Conservation (phyloP, 1,284 basidiomycete species). For the Schizopora paradoxa region DNA sequence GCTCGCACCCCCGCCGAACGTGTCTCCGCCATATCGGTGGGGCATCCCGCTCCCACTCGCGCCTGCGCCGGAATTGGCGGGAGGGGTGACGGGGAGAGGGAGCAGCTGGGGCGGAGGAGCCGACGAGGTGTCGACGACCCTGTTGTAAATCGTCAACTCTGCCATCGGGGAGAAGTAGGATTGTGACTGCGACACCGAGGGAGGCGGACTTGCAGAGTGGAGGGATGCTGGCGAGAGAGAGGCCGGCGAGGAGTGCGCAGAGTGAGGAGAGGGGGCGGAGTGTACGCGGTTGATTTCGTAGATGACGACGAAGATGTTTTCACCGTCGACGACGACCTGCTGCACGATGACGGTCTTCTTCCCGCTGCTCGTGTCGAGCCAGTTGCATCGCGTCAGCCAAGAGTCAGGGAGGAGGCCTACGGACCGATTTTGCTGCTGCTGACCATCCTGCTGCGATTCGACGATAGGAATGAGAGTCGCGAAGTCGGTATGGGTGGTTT, state of each 20-base stretch:
- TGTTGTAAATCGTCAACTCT: conserved; percentile 50
- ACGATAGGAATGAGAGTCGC: conserved; percentile 41
- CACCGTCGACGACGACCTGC: conserved; percentile 59
- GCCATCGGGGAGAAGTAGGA: conserved; percentile 47
- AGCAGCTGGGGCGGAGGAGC: conserved; percentile 23
- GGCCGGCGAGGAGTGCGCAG: no score
- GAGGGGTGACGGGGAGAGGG: conserved; percentile 16
- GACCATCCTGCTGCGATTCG: conserved; percentile 19
- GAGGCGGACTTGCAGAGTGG: no score
- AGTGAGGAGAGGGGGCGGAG: conserved; percentile 22
- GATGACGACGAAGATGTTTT: conserved; percentile 53
- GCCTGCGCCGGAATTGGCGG: conserved; percentile 1
- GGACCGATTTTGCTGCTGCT: conserved; percentile 22
- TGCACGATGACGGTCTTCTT: conserved; percentile 52
- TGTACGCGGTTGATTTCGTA: conserved; percentile 59
- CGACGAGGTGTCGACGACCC: conserved; percentile 30
- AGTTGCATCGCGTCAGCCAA: conserved; percentile 52
- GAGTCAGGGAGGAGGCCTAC: conserved; percentile 58
- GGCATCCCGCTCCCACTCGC: no score
- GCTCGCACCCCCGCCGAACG: conserved; percentile 6
- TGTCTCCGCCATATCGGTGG: not conserved
- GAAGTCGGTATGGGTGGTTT: conserved; percentile 45
- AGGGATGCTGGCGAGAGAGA: no score
- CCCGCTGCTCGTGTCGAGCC: conserved; percentile 48
- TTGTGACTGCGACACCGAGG: no score